Conservation (phyloP, 176 grass and related monocot species). For the Neostapfia colusana region DNA sequence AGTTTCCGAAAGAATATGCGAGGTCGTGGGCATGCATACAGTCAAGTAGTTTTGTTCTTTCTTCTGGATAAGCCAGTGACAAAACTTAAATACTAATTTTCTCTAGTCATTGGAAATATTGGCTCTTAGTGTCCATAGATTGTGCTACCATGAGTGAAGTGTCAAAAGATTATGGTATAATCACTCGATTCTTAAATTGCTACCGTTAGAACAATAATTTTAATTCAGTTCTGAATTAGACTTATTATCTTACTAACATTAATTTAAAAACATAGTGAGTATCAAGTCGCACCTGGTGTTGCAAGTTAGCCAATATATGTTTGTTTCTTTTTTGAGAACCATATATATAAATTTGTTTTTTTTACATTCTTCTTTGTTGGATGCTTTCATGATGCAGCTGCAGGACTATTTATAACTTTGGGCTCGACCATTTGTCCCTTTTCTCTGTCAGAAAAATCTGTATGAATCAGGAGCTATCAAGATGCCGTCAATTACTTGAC, state of each 20-base stretch:
- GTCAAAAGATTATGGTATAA: background rate
- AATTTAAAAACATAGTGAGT: too few relatives aligned
- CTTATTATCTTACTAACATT: too few relatives aligned
- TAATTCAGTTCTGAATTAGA: too few relatives aligned
- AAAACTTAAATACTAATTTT: background rate
- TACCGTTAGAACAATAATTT: too few relatives aligned
- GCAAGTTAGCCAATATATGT: background rate
- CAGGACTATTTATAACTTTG: background rate
- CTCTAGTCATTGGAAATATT: background rate
- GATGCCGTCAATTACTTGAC: background rate
- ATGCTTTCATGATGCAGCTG: too few relatives aligned
- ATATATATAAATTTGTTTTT: too few relatives aligned
- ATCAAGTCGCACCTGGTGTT: background rate
- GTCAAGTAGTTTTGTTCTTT: background rate
- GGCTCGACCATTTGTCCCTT: background rate
- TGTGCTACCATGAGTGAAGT: background rate
- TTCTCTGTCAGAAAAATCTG: too few relatives aligned
- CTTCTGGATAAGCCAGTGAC: background rate
- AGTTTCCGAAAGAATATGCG: background rate
- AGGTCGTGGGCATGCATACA: background rate
- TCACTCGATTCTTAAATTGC: too few relatives aligned
- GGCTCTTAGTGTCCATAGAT: background rate
- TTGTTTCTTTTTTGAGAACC: background rate
- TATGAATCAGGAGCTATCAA: background rate
- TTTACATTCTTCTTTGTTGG: too few relatives aligned